These are phyloP conservation scores for Agarophyton chilense DNA, from an alignment of 23 red algal species.

Conservation along the genomic window DNA sequence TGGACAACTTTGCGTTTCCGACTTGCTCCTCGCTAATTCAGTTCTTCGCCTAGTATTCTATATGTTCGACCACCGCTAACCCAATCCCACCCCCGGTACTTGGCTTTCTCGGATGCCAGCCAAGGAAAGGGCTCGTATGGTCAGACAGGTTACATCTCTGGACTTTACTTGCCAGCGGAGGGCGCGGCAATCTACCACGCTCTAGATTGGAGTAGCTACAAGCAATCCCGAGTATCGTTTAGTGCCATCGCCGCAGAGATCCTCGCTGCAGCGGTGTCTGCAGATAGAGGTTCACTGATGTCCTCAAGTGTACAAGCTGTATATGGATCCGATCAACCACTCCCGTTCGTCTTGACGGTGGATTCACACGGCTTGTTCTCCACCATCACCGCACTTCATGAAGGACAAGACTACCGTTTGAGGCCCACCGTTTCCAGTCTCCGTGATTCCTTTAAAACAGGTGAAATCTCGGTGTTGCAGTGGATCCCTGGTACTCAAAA, in stretches of 20 bases:
- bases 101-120: conserved; percentile 52
- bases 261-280: conserved; percentile 6
- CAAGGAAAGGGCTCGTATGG: conserved; percentile 41
- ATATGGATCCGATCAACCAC: not conserved
- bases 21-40: conserved; percentile 26
- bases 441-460: conserved; percentile 28
- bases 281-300: not conserved
- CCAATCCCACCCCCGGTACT: no score
- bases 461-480: conserved; percentile 1
- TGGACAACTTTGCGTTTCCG: not conserved
- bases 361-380: conserved; percentile 33
- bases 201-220: conserved; percentile 41
- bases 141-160: conserved; percentile 35
- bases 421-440: conserved; percentile 3
- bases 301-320: not conserved
- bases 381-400: conserved; percentile 38
- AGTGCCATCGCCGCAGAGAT: conserved; percentile 45
- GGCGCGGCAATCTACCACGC: not conserved
- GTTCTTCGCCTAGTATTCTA: no score
- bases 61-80: no score
- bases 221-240: conserved; percentile 11
- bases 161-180: conserved; percentile 28
- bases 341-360: conserved; percentile 9
- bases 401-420: conserved; percentile 31
- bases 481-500: not conserved